phyloP scores from a whole-genome alignment of 2,329 filamentous ascomycete genomes.

The Fusarium sp. region DNA sequence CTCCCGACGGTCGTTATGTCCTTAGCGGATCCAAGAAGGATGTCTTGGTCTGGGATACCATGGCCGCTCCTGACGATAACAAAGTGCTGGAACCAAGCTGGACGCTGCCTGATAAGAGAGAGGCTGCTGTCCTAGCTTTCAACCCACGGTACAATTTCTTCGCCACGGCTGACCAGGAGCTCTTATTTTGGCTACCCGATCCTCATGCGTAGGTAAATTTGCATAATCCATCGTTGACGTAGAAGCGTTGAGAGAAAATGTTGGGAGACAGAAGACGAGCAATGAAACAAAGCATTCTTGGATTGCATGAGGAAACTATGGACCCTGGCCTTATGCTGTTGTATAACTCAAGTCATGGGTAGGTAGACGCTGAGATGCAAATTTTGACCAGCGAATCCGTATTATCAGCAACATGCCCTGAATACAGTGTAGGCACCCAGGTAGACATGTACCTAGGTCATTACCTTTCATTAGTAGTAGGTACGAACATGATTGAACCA shows the following conservation, averaged over 20 bases:
- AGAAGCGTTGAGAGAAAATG: background rate
- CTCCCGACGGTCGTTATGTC: conserved; percentile 89
- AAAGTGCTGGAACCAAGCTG: conserved; percentile 71
- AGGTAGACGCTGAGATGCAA: background rate
- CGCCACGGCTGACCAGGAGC: conserved; percentile 87
- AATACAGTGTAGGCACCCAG: background rate
- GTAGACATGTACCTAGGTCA: too few relatives aligned
- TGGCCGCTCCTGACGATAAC: conserved; percentile 65
- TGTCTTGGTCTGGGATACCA: conserved; percentile 87
- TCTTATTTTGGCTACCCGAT: conserved; percentile 82
- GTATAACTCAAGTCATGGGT: background rate
- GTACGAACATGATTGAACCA: too few relatives aligned
- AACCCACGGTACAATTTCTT: conserved; percentile 94
- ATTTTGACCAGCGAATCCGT: background rate
- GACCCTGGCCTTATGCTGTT: conserved; percentile 21
- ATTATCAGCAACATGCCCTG: background rate
- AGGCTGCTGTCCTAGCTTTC: conserved; percentile 81
- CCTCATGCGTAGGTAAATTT: conserved; percentile 59
- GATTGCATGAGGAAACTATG: conserved; percentile 12
- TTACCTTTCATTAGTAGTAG: too few relatives aligned
- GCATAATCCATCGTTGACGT: background rate
- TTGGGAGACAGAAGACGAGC: background rate
- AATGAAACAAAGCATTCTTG: background rate
- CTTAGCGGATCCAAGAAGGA: conserved; percentile 82
- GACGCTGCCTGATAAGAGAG: conserved; percentile 73